phyloP scores from a whole-genome alignment of 2,329 filamentous ascomycete genomes.

The Diaporthe caulivora region DNA sequence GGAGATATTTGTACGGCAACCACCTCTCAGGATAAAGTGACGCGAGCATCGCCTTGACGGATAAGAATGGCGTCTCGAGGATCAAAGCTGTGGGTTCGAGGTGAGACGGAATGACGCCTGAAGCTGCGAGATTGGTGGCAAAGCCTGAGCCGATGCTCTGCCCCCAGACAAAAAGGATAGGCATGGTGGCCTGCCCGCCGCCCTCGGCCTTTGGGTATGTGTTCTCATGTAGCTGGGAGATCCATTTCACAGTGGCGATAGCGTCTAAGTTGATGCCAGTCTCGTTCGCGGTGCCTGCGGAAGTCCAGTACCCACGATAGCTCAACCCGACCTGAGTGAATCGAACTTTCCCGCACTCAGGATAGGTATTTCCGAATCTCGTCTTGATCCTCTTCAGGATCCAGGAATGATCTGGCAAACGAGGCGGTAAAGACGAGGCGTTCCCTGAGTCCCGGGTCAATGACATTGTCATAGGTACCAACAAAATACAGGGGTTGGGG shows the following conservation, averaged over 20 bases:
- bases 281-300: conserved; percentile 77
- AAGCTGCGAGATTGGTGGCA: conserved; percentile 71
- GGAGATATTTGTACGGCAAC: conserved; percentile 81
- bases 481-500: too few species aligned
- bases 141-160: conserved; percentile 83
- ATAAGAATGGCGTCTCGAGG: conserved; percentile 82
- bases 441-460: conserved; percentile 59
- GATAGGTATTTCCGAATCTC: conserved; percentile 44
- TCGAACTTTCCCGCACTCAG: conserved; percentile 45
- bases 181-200: conserved; percentile 43
- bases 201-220: conserved; percentile 39
- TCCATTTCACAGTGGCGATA: conserved; percentile 73
- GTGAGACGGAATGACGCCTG: conserved; percentile 51
- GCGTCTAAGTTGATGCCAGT: conserved; percentile 77
- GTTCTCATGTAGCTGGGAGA: conserved; percentile 57
- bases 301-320: conserved; percentile 84
- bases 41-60: conserved; percentile 76
- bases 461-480: not conserved
- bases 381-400: conserved; percentile 61
- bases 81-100: conserved; percentile 65
- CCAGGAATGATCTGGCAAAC: conserved; percentile 68
- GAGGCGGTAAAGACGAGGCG: conserved; percentile 68
- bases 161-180: conserved; percentile 76
- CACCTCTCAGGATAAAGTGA: conserved; percentile 83
- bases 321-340: conserved; percentile 68